Evolutionary conservation across 345 rosid genomes (phyloP).

Genomic region (Salix koriyanagi): DNA sequence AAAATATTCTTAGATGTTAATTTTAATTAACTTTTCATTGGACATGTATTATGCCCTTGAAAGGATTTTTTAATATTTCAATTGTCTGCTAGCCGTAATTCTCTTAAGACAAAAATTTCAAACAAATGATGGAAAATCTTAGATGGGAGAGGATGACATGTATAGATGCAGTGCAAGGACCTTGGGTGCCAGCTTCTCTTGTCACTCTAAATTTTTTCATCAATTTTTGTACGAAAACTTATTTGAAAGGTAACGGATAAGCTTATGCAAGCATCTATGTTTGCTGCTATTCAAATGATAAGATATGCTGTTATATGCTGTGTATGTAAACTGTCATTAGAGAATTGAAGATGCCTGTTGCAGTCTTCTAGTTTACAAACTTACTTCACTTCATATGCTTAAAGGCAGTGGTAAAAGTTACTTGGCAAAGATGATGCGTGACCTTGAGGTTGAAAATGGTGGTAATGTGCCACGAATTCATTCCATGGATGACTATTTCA

Average conservation of each 20-base stretch:
- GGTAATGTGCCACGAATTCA: slow-evolving; percentile 88
- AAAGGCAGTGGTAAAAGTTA: slow-evolving; percentile 97
- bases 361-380: background rate
- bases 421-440: slow-evolving; percentile 86
- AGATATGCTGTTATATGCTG: background rate
- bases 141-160: background rate
- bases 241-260: background rate
- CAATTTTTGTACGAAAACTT: background rate
- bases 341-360: background rate
- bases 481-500: slow-evolving; percentile 96
- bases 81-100: background rate
- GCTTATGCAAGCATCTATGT: background rate
- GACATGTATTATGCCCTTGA: background rate
- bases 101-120: background rate
- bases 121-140: background rate
- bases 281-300: background rate
- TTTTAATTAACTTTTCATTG: background rate
- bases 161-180: background rate
- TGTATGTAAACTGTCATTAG: background rate
- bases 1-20: background rate
- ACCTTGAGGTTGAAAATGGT: slow-evolving; percentile 82
- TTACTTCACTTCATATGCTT: slow-evolving; percentile 2
- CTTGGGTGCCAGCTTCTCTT: too few relatives aligned
- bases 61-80: background rate
- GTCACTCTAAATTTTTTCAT: background rate